Conservation (phyloP, 768 basidiomycete species). For the Gymnopilus dilepis region DNA sequence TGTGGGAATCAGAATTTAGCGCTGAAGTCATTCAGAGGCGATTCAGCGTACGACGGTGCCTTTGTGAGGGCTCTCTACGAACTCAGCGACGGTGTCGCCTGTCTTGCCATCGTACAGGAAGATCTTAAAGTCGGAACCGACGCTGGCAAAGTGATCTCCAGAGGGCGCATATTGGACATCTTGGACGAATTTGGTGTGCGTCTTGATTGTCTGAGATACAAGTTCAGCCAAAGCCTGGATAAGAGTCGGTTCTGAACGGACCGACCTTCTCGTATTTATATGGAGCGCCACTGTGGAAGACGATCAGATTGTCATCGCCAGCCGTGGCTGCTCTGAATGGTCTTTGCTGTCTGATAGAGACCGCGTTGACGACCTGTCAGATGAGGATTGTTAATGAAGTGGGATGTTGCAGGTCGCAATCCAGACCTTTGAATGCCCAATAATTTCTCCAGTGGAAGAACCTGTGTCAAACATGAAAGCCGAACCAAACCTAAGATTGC, state of each 20-base stretch:
- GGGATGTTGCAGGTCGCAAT: neutral
- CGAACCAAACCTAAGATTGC: slow-evolving; percentile 67
- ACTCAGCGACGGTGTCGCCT: slow-evolving; percentile 76
- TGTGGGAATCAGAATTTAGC: neutral
- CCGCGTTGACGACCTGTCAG: slow-evolving; percentile 81
- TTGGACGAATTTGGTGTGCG: slow-evolving; percentile 92
- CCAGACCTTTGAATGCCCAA: slow-evolving; percentile 84
- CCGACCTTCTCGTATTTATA: slow-evolving; percentile 87
- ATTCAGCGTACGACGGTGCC: slow-evolving; percentile 69
- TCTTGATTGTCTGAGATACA: slow-evolving; percentile 69
- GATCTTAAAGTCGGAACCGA: slow-evolving; percentile 86
- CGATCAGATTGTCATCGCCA: slow-evolving; percentile 79
- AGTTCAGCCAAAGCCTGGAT: neutral
- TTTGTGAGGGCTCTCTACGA: slow-evolving; percentile 71
- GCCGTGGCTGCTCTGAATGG: slow-evolving; percentile 93
- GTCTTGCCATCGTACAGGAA: slow-evolving; percentile 92
- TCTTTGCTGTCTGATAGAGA: slow-evolving; percentile 84
- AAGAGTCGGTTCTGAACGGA: neutral
- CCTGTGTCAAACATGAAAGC: slow-evolving; percentile 87
- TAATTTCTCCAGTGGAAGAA: slow-evolving; percentile 85
- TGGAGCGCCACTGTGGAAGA: slow-evolving; percentile 86
- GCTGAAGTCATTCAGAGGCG: neutral
- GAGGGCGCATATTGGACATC: slow-evolving; percentile 84
- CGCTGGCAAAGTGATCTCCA: slow-evolving; percentile 85
- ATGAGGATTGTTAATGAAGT: neutral